Evolutionary conservation across 73 alveolate species (phyloP), one percentile per base, ranked within the genome.

Genomic region (Urostyla sp.): DNA sequence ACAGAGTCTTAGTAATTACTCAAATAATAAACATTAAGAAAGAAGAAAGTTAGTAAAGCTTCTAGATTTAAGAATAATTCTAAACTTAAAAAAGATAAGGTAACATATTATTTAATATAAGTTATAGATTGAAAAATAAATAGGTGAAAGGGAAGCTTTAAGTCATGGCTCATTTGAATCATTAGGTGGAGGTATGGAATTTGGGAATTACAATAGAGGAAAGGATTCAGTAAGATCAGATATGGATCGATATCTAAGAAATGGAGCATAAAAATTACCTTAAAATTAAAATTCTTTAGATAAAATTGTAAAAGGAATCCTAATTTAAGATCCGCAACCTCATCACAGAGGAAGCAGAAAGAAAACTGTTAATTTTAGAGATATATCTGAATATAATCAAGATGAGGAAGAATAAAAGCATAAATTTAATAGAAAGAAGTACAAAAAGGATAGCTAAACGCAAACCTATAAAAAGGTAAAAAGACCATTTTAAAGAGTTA

Each of bases 181-280:
- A n/a, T n/a, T n/a, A n/a, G n/a, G n/a, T n/a, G n/a, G n/a, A n/a
- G n/a, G n/a, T n/a, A n/a, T n/a, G n/a, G n/a, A n/a, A n/a, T n/a
- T n/a, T n/a, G n/a, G n/a, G n/a, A n/a, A n/a, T n/a, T n/a, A n/a
- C 8, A 40, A 40, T 20, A 63, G 44, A 43, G 27, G 30, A 3
- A 63, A 43, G 44, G 79, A 63, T 23, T 63, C 79, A 13, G 79
- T 60, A 21, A 35, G 79, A 36, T 27, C 55, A 27, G 79, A 63
- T 24, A 63, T 63, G 79, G 79, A 63, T 40, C 37, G 44, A 31
- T 63, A 63, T 63, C 26, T 43, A 43, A 4, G 21, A 3, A 63
- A 27, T 13, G n/a, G 44, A 16, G 7, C 6, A 16, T 16, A 34
- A n/a, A 63, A 43, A 38, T 2, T 13, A 21, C 37, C 26, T 20